These are phyloP conservation scores for Aureobasidium namibiae DNA, from an alignment of 2,329 filamentous ascomycete species.

Conservation along the genomic window DNA sequence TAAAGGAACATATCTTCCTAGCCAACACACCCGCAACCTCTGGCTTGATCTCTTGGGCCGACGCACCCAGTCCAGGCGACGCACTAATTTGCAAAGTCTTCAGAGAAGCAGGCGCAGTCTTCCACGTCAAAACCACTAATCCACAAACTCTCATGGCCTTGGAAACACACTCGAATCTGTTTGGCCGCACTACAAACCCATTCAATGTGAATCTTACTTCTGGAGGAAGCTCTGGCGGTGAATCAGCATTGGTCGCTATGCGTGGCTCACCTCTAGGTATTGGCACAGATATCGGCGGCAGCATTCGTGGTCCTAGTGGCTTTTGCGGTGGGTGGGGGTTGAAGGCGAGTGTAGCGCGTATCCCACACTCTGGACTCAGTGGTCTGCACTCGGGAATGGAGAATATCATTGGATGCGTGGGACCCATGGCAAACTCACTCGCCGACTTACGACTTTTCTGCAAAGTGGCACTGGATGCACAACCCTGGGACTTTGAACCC, in stretches of 20 bases:
- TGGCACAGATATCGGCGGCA: constrained; percentile 54
- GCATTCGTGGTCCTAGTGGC: constrained; percentile 61
- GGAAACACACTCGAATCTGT: constrained; percentile 40
- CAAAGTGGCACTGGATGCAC: constrained; percentile 39
- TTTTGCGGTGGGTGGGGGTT: constrained; percentile 78
- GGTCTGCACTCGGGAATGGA: constrained; percentile 11
- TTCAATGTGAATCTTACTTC: constrained; percentile 39
- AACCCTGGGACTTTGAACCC: constrained; percentile 52
- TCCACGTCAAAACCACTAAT: constrained; percentile 43
- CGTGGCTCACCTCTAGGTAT: constrained; percentile 43
- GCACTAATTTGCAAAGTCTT: constrained; percentile 40
- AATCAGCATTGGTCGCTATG: constrained; percentile 44
- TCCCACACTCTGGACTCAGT: constrained; percentile 4
- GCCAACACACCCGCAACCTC: constrained; percentile 26
- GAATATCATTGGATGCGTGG: constrained; percentile 38
- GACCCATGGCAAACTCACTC: constrained; percentile 47
- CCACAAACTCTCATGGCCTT: constrained; percentile 44
- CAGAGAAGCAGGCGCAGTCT: constrained; percentile 39
- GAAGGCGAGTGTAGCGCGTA: constrained; percentile 48
- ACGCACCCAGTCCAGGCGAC: constrained; percentile 46
- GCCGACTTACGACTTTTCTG: constrained; percentile 47
- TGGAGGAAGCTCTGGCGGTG: constrained; percentile 46
- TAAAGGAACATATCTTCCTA: constrained; percentile 61
- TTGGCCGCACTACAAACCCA: constrained; percentile 43
- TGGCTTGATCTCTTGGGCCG: constrained; percentile 52